Base-by-base conservation (phyloP, 495 filamentous ascomycete species). In the Neurospora sp. region DNA sequence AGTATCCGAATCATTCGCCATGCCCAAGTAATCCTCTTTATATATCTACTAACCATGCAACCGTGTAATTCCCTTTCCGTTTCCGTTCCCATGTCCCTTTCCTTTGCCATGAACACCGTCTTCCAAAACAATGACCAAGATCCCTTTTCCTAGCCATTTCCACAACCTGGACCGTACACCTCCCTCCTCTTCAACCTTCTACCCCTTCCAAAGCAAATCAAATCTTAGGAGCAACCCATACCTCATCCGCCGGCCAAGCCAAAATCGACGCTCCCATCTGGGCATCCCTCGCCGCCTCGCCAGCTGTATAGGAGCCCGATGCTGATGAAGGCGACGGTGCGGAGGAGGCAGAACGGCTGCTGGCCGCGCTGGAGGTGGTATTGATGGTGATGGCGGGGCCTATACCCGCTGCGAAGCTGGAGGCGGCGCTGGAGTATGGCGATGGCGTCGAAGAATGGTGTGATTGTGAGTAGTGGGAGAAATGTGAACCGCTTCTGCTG, bases 211-310 rank as follows among this genome's bases (percentile, higher is more conserved):
- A 44, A n/a, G 9, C 40, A 40, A 40, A 12, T 40, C 53, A 65
- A 35, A 65, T 65, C 27, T 65, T 68, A 0, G 78, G 76, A 3
- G 68, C 31, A 37, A 74, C 35, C 69, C 77, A 81, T 7, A 72
- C 9, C 75, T 81, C 69, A 27, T 80, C 78, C 9, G 68, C 48
- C 5, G 79, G 79, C 79, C 79, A 81, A 10, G 79, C 72, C 4
- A 78, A 72, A 14, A 80, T 70, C 35, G 73, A 73, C 8, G 79
- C 79, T 20, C 79, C 79, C 59, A 72, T 70, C 59, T 72, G 40
- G 9, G 79, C 75, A 35, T 73, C 76, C 39, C 71, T 72, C 40
- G 79, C 79, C 0, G 79, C 79, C 20, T 80, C 77, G 10, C 71
- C 70, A 35, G 79, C 70, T 1, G 77, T 78, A 74, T 79, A 81